Conservation (phyloP, 352 stramenopile genomes). For the Globisporangium splendens region DNA sequence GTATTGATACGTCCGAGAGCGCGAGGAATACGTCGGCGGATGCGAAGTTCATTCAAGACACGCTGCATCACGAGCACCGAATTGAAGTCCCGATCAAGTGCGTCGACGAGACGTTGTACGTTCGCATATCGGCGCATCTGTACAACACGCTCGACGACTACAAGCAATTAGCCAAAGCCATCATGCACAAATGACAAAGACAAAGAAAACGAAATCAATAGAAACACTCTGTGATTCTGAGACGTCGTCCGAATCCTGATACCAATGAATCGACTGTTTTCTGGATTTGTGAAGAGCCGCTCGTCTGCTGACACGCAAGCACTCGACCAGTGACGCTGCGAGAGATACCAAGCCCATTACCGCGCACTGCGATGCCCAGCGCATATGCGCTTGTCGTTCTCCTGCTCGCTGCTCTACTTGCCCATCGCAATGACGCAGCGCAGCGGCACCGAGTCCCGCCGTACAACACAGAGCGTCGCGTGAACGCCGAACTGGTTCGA, state of each 20-base stretch:
- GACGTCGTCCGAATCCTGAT: too few species aligned
- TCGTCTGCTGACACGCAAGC: too few species aligned
- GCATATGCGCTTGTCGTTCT: background rate
- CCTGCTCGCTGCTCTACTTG: background rate
- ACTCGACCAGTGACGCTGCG: too few species aligned
- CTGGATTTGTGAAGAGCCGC: conserved; percentile 1
- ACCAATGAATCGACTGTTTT: background rate
- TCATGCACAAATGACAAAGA: conserved; percentile 9
- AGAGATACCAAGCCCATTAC: too few species aligned
- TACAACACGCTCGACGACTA: conserved; percentile 91
- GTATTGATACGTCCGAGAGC: conserved; percentile 19
- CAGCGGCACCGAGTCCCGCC: conserved; percentile 2
- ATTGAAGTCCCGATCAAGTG: conserved; percentile 95
- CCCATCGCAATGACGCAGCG: background rate
- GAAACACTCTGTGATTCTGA: too few species aligned
- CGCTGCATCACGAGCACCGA: conserved; percentile 62
- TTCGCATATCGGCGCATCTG: conserved; percentile 89
- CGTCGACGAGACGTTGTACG: conserved; percentile 81
- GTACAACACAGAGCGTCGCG: conserved; percentile 15
- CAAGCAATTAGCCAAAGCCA: conserved; percentile 39
- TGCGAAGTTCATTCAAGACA: conserved; percentile 91
- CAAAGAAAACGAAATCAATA: too few species aligned
- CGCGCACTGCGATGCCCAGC: background rate
- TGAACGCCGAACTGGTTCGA: conserved; percentile 25
- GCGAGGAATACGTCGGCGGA: conserved; percentile 67